Evolutionary conservation across 75 land plant genomes (phyloP), one percentile per base, ranked within the genome.

Genomic region (Chamaecyparis obtusa): DNA sequence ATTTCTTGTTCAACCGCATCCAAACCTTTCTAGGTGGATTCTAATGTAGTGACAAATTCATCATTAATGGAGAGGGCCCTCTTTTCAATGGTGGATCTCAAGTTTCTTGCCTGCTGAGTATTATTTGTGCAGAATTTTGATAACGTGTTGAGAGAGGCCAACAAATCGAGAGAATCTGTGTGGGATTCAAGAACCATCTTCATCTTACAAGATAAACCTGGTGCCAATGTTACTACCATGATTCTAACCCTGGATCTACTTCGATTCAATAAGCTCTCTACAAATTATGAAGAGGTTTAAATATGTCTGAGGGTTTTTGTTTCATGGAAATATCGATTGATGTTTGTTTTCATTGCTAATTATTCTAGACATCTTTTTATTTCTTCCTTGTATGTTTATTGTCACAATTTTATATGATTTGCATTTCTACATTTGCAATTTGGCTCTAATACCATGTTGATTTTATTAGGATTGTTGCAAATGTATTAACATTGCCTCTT

Each of bases 141-240:
- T 72, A 98, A 96, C 1, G 99, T 93, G 88, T 86, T 90, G 80
- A 98, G 94, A 1, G 99, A 98, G 9, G 93, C 92, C 41, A 95
- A 86, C 86, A 98, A 86, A 86, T 98, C 99, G 7, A 96, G 95
- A 3, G 90, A 90, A 85, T 98, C 99, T 13, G 99, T 98, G 41
- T 96, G 91, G 21, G 95, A 91, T 74, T 98, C 99, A 87, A 96
- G 86, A 27, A 98, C 99, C 87, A 95, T 98, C 97, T 95, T 98
- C 88, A 98, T 92, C 94, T 95, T 98, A 88, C 99, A 88, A 32
- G 96, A 90, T 71, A 97, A 86, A 56, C 99, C 99, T 76, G 99
- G 99, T 54, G 99, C 99, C 89, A 98, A 74, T n/a, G 89, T 88
- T 55, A 87, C 86, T 84, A 90, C 88, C 87, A 71, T 71, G 75